Percentiles rank a stretch among this genome's conserved stretches.
These are phyloP conservation scores for Dryadomyces quercus-mongolicae DNA, from an alignment of 2,329 filamentous ascomycete genomes.

Conservation along the genomic window DNA sequence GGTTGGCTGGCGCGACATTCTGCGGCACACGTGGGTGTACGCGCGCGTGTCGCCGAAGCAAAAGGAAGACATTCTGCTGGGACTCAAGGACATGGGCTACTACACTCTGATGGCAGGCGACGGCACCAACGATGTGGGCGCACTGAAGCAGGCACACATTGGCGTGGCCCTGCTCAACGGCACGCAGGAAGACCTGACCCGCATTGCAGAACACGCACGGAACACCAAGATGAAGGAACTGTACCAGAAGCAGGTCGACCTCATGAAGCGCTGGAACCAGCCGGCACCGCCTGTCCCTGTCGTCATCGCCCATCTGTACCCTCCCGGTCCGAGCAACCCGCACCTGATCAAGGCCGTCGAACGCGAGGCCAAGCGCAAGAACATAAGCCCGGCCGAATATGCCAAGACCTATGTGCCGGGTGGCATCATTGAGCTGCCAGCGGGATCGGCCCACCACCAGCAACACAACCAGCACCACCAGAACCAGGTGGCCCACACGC, in stretches of 20 bases:
- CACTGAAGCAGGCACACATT: constrained; percentile 94
- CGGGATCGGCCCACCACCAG: constrained; percentile 39
- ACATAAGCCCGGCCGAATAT: constrained; percentile 48
- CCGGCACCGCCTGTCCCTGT: constrained; percentile 83
- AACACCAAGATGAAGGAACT: constrained; percentile 98
- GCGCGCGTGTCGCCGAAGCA: constrained; percentile 97
- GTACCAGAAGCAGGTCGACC: constrained; percentile 85
- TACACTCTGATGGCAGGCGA: constrained; percentile 98
- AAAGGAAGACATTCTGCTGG: constrained; percentile 96
- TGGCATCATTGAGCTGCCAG: constrained; percentile 46
- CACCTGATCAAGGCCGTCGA: constrained; percentile 87
- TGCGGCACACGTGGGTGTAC: constrained; percentile 93
- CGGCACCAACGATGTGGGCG: constrained; percentile 95
- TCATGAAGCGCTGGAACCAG: constrained; percentile 95
- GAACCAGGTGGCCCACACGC: constrained; percentile 7
- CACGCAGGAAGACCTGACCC: constrained; percentile 77
- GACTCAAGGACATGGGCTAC: constrained; percentile 92
- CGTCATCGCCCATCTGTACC: constrained; percentile 87
- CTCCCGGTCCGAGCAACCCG: constrained; percentile 82
- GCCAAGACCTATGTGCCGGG: constrained; percentile 26
- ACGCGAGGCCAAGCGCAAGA: constrained; percentile 71
- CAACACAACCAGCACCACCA: constrained; percentile 18
- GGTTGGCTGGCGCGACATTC: constrained; percentile 59
- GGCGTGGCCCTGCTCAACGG: constrained; percentile 94
- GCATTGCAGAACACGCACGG: constrained; percentile 84